These are phyloP conservation scores for Brassica nigra DNA, from an alignment of 345 rosid species.

Conservation along the genomic window DNA sequence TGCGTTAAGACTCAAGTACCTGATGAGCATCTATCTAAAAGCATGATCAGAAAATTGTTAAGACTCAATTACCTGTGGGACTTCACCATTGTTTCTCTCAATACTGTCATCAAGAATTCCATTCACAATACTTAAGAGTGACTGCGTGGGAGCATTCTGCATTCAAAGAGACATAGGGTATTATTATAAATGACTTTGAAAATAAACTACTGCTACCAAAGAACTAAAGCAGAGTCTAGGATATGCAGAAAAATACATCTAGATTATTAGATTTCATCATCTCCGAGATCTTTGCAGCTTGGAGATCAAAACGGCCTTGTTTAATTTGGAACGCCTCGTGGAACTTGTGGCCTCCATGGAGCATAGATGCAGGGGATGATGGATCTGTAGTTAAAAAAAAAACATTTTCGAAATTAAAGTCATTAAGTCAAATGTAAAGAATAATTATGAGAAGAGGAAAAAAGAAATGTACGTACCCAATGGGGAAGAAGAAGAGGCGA, in stretches of 20 bases:
- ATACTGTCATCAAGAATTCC: slow-evolving; percentile 86
- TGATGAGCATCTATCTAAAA: slow-evolving; percentile 25
- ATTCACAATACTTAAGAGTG: slow-evolving; percentile 78
- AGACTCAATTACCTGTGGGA: slow-evolving; percentile 69
- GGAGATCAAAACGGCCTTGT: slow-evolving; percentile 78
- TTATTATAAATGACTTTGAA: slow-evolving; percentile 8
- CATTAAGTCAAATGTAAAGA: background rate
- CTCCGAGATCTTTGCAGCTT: slow-evolving; percentile 75
- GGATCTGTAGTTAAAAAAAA: slow-evolving; percentile 46
- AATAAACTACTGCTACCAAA: background rate
- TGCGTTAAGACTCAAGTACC: slow-evolving; percentile 47
- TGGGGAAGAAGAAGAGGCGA: slow-evolving; percentile 39
- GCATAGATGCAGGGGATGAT: slow-evolving; percentile 49
- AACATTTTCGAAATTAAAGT: background rate
- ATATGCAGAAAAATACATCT: slow-evolving; percentile 50
- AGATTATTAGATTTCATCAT: slow-evolving; percentile 77
- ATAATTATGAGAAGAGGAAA: background rate
- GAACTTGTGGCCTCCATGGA: slow-evolving; percentile 65
- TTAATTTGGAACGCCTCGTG: slow-evolving; percentile 80
- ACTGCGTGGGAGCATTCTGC: slow-evolving; percentile 94
- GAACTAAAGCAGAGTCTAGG: background rate
- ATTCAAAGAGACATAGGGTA: slow-evolving; percentile 17
- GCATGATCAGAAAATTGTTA: background rate
- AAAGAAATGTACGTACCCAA: slow-evolving; percentile 51
- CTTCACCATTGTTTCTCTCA: slow-evolving; percentile 69